Conservation (phyloP, 306 rosid species). For the Ormosia emarginata region DNA sequence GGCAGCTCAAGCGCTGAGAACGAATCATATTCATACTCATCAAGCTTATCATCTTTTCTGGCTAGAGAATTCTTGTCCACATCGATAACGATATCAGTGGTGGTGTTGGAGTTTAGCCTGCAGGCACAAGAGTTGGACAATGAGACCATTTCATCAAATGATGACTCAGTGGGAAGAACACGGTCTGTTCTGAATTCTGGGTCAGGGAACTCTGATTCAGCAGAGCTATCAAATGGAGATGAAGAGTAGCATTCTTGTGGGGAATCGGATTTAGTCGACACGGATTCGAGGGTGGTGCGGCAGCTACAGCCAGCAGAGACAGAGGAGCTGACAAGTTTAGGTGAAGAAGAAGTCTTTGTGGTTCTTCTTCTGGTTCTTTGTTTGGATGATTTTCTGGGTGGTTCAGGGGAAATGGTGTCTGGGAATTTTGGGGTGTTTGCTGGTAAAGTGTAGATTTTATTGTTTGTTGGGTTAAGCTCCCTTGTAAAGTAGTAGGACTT, state of each 20-base stretch:
- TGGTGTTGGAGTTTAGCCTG: background rate
- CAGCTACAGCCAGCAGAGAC: conserved; percentile 50
- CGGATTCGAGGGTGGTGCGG: conserved; percentile 46
- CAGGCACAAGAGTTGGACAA: conserved; percentile 19
- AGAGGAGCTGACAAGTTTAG: conserved; percentile 34
- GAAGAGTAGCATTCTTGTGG: conserved; percentile 41
- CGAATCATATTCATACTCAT: conserved; percentile 18
- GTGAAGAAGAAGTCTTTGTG: conserved; percentile 3
- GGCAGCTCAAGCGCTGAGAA: conserved; percentile 48
- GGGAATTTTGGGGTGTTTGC: conserved; percentile 13
- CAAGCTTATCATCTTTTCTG: conserved; percentile 26
- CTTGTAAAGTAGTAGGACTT: conserved; percentile 79
- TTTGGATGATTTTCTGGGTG: conserved; percentile 50
- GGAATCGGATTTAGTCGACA: conserved; percentile 55
- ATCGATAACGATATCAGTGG: conserved; percentile 49
- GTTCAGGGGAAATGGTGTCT: conserved; percentile 13
- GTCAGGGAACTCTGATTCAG: conserved; percentile 33
- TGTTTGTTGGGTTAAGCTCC: conserved; percentile 37
- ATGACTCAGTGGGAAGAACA: conserved; percentile 43
- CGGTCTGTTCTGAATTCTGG: conserved; percentile 57
- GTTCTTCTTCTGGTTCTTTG: conserved; percentile 29
- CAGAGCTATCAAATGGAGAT: conserved; percentile 40
- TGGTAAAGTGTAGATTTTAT: conserved; percentile 19
- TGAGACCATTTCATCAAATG: conserved; percentile 41
- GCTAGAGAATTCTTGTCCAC: conserved; percentile 38